Evolutionary conservation across 2,329 filamentous ascomycete genomes (phyloP).

Genomic region (Chaetothyriales sp.): DNA sequence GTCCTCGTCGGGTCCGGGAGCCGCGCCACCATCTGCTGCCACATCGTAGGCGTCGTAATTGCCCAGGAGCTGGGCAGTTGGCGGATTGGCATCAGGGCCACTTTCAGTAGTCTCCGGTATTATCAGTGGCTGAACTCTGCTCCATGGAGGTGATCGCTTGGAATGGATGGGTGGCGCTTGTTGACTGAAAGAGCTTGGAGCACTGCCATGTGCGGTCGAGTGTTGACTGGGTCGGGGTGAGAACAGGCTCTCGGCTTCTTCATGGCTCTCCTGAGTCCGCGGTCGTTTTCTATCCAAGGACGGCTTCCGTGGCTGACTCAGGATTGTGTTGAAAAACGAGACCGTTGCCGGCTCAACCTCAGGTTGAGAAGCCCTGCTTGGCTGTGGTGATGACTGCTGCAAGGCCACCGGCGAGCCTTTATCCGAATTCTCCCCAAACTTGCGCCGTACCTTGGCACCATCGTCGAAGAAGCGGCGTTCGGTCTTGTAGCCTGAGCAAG

Average conservation of each 20-base stretch:
- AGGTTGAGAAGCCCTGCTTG: not conserved
- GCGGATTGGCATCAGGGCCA: not conserved
- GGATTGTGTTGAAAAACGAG: not conserved
- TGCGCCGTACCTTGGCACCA: conserved; percentile 27
- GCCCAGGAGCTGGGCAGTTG: not conserved
- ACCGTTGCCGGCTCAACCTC: not conserved
- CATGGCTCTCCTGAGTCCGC: not conserved
- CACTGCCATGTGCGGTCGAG: not conserved
- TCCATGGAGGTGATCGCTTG: not conserved
- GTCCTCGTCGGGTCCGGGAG: conserved; percentile 7
- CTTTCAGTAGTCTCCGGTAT: not conserved
- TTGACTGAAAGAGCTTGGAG: not conserved
- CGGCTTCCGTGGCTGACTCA: not conserved
- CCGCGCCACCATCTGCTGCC: not conserved
- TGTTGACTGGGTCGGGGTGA: not conserved
- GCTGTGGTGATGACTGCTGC: not conserved
- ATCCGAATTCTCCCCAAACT: conserved; percentile 3
- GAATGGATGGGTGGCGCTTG: not conserved
- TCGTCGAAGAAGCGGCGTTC: conserved; percentile 33
- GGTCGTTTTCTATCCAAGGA: not conserved
- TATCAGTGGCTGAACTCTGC: not conserved
- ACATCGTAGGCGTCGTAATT: not conserved
- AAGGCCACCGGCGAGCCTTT: not conserved
- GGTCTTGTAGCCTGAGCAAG: conserved; percentile 31
- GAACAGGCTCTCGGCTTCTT: not conserved